Percentiles rank a stretch among this genome's conserved stretches.
phyloP scores from a whole-genome alignment of 2,329 filamentous ascomycete genomes.

The Aspergillus amoenus region DNA sequence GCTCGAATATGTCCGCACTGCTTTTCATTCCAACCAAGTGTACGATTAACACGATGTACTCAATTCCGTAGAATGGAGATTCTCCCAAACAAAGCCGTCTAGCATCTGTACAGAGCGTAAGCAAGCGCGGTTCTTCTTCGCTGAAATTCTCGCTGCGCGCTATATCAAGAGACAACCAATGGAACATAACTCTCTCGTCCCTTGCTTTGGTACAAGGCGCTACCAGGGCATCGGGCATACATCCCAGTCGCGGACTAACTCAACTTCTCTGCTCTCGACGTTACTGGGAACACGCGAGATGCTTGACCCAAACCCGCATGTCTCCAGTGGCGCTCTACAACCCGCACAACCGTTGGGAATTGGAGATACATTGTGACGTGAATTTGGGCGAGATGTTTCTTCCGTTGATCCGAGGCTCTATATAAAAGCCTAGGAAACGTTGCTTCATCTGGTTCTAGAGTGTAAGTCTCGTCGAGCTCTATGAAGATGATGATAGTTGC shows the following conservation, averaged over 20 bases:
- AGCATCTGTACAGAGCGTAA: conserved; percentile 1
- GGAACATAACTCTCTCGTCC: neutral
- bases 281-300: neutral
- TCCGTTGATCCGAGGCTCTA: neutral
- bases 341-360: neutral
- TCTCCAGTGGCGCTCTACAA: neutral
- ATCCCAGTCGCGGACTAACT: neutral
- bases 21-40: neutral
- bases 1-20: neutral
- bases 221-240: neutral
- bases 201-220: neutral
- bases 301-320: neutral
- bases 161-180: neutral
- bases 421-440: neutral
- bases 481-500: neutral
- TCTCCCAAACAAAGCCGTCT: neutral
- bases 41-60: neutral
- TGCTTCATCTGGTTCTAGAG: neutral
- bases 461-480: neutral
- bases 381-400: neutral
- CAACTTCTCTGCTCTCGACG: neutral
- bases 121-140: neutral
- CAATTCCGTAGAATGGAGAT: neutral
- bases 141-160: conserved; percentile 1
- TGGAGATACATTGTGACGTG: neutral